Percentiles rank a stretch among this genome's conserved stretches.
phyloP scores from a whole-genome alignment of 306 rosid genomes.

The Pterocarpus santalinus region DNA sequence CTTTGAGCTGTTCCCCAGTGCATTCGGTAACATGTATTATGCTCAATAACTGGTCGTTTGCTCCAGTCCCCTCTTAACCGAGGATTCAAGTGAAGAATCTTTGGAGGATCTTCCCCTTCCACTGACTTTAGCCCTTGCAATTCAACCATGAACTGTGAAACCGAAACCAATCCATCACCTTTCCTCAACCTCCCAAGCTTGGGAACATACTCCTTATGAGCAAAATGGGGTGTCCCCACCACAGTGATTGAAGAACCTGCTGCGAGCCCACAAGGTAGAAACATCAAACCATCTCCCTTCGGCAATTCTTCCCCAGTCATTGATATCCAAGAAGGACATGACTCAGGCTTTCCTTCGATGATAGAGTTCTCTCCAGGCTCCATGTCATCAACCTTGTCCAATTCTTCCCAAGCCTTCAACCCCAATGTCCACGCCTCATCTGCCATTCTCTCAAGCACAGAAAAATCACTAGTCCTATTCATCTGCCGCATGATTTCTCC shows the following conservation, averaged over 20 bases:
- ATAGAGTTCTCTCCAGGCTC: slow-evolving; percentile 67
- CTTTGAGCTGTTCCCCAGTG: slow-evolving; percentile 98
- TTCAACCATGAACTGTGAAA: slow-evolving; percentile 94
- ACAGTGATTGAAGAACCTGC: slow-evolving; percentile 96
- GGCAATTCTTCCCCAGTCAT: slow-evolving; percentile 71
- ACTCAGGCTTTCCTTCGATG: slow-evolving; percentile 70
- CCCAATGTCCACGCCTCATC: slow-evolving; percentile 97
- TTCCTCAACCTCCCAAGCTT: slow-evolving; percentile 63
- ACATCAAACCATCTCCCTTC: slow-evolving; percentile 80
- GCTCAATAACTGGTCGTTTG: slow-evolving; percentile 85
- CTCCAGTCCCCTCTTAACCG: slow-evolving; percentile 96
- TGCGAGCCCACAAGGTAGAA: slow-evolving; percentile 98
- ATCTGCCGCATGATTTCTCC: slow-evolving; percentile 61
- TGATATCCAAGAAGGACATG: slow-evolving; percentile 96
- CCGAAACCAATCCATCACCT: slow-evolving; percentile 67
- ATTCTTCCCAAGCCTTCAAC: slow-evolving; percentile 74
- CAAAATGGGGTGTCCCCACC: slow-evolving; percentile 86
- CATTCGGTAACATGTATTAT: slow-evolving; percentile 97
- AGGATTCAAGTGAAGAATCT: slow-evolving; percentile 94
- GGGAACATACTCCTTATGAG: slow-evolving; percentile 85
- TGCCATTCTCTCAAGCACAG: slow-evolving; percentile 91
- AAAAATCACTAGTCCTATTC: slow-evolving; percentile 64
- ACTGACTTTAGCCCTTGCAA: slow-evolving; percentile 94
- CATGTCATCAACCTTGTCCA: slow-evolving; percentile 59
- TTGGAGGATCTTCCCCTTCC: slow-evolving; percentile 99